These are phyloP conservation scores for Tolypocladium ophioglossoides DNA, from an alignment of 2,329 filamentous ascomycete genomes.

Conservation along the genomic window DNA sequence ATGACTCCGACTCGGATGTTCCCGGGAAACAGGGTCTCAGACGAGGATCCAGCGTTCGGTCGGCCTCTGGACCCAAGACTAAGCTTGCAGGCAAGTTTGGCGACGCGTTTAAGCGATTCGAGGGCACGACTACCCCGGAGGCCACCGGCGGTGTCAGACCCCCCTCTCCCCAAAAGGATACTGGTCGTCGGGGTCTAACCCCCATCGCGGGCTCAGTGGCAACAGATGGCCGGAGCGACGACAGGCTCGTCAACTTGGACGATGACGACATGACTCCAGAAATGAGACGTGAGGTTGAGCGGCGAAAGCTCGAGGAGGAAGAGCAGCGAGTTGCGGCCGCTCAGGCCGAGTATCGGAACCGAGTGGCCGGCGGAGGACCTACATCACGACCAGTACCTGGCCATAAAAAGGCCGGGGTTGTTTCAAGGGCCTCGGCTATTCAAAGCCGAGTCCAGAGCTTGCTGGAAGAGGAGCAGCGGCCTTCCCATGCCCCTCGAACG, in stretches of 20 bases:
- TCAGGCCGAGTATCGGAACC: slow-evolving; percentile 75
- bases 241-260: slow-evolving; percentile 50
- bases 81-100: slow-evolving; percentile 84
- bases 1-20: slow-evolving; percentile 49
- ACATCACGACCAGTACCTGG: slow-evolving; percentile 27
- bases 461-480: slow-evolving; percentile 63
- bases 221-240: slow-evolving; percentile 48
- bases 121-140: slow-evolving; percentile 37
- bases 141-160: slow-evolving; percentile 23
- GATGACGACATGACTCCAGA: slow-evolving; percentile 70
- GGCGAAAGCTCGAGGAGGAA: slow-evolving; percentile 70
- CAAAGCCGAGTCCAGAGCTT: slow-evolving; percentile 84
- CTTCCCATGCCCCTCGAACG: slow-evolving; percentile 50
- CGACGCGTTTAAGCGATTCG: slow-evolving; percentile 88
- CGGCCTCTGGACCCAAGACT: slow-evolving; percentile 65
- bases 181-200: slow-evolving; percentile 43
- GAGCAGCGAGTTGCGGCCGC: slow-evolving; percentile 83
- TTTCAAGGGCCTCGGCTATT: slow-evolving; percentile 68
- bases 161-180: slow-evolving; percentile 38
- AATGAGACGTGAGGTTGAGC: slow-evolving; percentile 81
- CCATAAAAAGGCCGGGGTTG: slow-evolving; percentile 46
- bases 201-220: slow-evolving; percentile 70
- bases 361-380: slow-evolving; percentile 44
- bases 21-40: slow-evolving; percentile 34
- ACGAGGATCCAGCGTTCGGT: slow-evolving; percentile 66